Conservation (phyloP, 805 yeast genomes). For the Naumovozyma castellii region DNA sequence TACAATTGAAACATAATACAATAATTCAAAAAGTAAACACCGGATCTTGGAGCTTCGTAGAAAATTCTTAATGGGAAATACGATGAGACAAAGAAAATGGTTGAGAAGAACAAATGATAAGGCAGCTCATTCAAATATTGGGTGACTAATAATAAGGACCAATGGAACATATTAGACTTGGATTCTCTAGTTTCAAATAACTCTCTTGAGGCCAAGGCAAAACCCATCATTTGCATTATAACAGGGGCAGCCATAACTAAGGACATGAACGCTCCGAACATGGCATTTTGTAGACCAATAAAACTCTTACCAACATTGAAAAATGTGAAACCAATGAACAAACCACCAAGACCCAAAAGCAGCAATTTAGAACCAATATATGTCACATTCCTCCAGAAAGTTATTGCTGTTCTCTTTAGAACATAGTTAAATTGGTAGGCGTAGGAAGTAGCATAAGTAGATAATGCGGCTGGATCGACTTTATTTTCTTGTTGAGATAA, state of each 20-base stretch:
- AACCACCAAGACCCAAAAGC: conserved; percentile 35
- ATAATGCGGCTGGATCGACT: conserved; percentile 6
- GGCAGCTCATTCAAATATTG: conserved; percentile 32
- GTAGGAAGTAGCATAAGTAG: conserved; percentile 20
- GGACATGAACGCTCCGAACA: conserved; percentile 32
- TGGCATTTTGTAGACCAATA: conserved; percentile 33
- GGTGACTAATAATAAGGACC: conserved; percentile 31
- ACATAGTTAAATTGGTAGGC: conserved; percentile 30
- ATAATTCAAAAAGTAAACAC: conserved; percentile 40
- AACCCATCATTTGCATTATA: conserved; percentile 32
- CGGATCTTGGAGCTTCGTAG: conserved; percentile 33
- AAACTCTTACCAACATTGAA: conserved; percentile 41
- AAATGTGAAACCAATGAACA: conserved; percentile 48
- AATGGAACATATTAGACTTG: conserved; percentile 34
- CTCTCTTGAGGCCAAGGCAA: conserved; percentile 31
- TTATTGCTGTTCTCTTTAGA: conserved; percentile 16
- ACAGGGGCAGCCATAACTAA: conserved; percentile 34
- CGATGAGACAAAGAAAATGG: conserved; percentile 29
- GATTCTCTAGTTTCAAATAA: conserved; percentile 35
- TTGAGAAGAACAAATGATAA: conserved; percentile 23
- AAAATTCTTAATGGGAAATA: conserved; percentile 34
- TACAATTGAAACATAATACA: conserved; percentile 40
- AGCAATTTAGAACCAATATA: conserved; percentile 36
- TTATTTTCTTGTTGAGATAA: conserved; percentile 11
- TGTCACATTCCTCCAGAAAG: conserved; percentile 34